Evolutionary conservation across 2,329 filamentous ascomycete genomes (phyloP), one percentile per base, ranked within the genome.

Genomic region (Hypoxylon sp.): DNA sequence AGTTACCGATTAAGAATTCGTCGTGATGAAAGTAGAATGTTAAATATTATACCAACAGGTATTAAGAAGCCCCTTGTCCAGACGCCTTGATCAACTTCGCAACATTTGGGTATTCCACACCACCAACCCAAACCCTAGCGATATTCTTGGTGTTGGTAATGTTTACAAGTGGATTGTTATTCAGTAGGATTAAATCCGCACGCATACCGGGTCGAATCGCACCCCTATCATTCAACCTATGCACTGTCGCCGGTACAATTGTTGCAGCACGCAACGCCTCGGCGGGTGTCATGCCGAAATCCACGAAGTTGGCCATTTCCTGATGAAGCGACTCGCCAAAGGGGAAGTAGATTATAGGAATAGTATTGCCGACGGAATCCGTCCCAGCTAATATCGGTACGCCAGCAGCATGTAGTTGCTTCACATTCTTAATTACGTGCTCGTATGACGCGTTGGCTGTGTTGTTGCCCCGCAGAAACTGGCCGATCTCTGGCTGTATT

Each of bases 401-500:
- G 6, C 78, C 76, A 3, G 76, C 75, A 4, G 61, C 39, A 57
- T 77, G 63, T 24, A 75, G 63, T 26, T 44, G 59, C 26, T 63
- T 52, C 1, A 87, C 83, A 62, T 89, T 84, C 57, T 84, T 84
- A 19, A 78, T 74, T 4, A 83, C 85, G 19, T 86, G 82, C 70
- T 87, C 68, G 51, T 70, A 73, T 24, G 70, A 64, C 3, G 47
- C 5, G 35, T 74, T 72, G 31, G 68, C 66, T 1, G 47, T 39
- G 39, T 59, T 65, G 24, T 67, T 63, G 17, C 67, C 63, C 9
- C 72, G 70, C 8, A 73, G 64, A 26, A 72, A 73, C 26, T 60
- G 47, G 3, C 48, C 13, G 39, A 72, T 67, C 9, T 62, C 60
- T 1, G 72, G 72, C 29, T 73, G 67, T 26, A 64, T 60, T 6